These are phyloP conservation scores for Arctostaphylos glauca DNA, from an alignment of 148 eudicot species.

Conservation along the genomic window DNA sequence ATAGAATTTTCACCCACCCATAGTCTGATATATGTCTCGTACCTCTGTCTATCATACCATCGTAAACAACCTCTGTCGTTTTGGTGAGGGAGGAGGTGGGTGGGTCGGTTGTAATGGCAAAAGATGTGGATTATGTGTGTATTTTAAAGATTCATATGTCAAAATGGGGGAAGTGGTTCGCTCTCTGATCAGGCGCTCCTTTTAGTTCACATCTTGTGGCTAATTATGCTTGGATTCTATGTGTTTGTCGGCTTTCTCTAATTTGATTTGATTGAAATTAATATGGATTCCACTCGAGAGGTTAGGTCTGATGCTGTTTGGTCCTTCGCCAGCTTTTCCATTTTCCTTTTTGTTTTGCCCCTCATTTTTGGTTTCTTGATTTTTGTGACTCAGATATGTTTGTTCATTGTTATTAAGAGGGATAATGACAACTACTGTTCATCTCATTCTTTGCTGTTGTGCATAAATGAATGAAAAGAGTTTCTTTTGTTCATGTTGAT, in stretches of 20 bases:
- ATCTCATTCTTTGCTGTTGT: not conserved
- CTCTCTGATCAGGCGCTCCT: constrained; percentile 78
- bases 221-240: constrained; percentile 63
- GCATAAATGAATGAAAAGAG: not conserved
- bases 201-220: constrained; percentile 75
- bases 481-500: not conserved
- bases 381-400: not conserved
- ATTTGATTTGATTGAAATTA: constrained; percentile 16
- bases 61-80: no score
- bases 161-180: constrained; percentile 61
- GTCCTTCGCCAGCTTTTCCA: not conserved
- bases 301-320: constrained; percentile 15
- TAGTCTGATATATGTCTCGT: no score
- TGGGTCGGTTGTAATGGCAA: no score
- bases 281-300: constrained; percentile 10
- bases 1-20: no score
- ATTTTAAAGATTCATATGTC: no score
- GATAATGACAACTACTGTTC: not conserved
- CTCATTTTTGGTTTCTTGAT: not conserved
- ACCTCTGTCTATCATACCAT: no score
- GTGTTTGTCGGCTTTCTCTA: constrained; percentile 69
- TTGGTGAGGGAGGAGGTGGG: no score
- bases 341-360: no score
- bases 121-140: no score
- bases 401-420: not conserved